Conservation (phyloP, 495 filamentous ascomycete species). For the Lasiosphaeriaceae sp. region DNA sequence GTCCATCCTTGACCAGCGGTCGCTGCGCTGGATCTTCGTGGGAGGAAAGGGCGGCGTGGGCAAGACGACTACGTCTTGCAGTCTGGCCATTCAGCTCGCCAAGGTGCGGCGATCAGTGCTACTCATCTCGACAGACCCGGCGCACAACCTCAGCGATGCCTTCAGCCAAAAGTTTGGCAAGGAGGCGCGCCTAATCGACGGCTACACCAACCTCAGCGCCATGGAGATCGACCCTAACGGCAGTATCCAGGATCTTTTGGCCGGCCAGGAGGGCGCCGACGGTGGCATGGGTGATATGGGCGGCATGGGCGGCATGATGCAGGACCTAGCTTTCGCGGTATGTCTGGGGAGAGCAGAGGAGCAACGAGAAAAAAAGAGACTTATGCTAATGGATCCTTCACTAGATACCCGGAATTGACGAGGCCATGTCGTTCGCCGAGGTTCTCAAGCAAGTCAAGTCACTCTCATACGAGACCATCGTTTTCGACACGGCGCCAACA, state of each 20-base stretch:
- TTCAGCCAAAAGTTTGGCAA: constrained; percentile 99
- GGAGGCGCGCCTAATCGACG: constrained; percentile 87
- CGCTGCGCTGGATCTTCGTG: constrained; percentile 98
- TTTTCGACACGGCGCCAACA: constrained; percentile 99
- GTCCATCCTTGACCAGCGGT: constrained; percentile 88
- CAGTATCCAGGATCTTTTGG: constrained; percentile 91
- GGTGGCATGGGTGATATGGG: constrained; percentile 68
- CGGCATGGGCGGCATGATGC: constrained; percentile 60
- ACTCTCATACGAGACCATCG: constrained; percentile 96
- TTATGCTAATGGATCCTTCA: neutral
- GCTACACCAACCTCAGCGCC: constrained; percentile 88
- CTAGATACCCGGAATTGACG: constrained; percentile 96
- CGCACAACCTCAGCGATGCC: constrained; percentile 96
- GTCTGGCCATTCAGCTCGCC: constrained; percentile 95
- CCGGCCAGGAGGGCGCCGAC: constrained; percentile 67
- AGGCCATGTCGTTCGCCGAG: constrained; percentile 99
- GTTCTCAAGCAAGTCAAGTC: constrained; percentile 99
- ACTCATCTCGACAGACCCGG: constrained; percentile 96
- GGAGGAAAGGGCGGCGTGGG: constrained; percentile 99
- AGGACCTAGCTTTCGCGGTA: constrained; percentile 62
- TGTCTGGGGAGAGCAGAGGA: constrained; percentile 9
- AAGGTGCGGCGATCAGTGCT: constrained; percentile 92
- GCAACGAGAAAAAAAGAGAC: neutral
- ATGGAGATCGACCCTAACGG: constrained; percentile 99
- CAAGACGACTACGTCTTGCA: constrained; percentile 98